Evolutionary conservation across 306 rosid species (phyloP).

Genomic region (Quercus glauca): DNA sequence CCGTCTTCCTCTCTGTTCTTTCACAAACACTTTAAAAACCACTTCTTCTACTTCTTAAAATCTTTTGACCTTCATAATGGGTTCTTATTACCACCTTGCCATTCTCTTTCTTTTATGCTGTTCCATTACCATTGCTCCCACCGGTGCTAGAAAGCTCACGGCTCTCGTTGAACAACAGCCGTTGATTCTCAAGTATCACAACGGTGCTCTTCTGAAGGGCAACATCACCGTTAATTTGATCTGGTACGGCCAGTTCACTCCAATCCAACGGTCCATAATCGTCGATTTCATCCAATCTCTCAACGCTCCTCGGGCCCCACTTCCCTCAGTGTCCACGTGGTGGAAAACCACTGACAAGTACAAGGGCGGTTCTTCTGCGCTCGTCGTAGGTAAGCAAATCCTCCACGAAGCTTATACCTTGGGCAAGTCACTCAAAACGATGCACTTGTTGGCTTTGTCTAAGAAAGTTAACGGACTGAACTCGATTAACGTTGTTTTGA

Average conservation of each 20-base stretch:
- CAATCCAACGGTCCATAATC: conserved; percentile 72
- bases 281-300: conserved; percentile 75
- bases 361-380: conserved; percentile 57
- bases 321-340: conserved; percentile 66
- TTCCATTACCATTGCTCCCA: not conserved
- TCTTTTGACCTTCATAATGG: conserved; percentile 19
- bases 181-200: conserved; percentile 67
- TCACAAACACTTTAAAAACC: not conserved
- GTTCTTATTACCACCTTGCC: conserved; percentile 28
- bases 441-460: conserved; percentile 50
- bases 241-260: conserved; percentile 81
- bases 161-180: conserved; percentile 71
- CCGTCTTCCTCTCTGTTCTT: not conserved
- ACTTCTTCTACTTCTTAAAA: too few species aligned
- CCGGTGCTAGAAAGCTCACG: conserved; percentile 28
- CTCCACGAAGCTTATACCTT: conserved; percentile 58
- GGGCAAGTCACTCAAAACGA: conserved; percentile 47
- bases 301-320: conserved; percentile 6
- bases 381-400: conserved; percentile 60
- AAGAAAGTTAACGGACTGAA: conserved; percentile 34
- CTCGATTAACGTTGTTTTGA: conserved; percentile 60
- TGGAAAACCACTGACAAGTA: conserved; percentile 82
- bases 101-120: conserved; percentile 10
- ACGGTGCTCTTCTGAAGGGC: conserved; percentile 83
- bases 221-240: conserved; percentile 69